Conservation (phyloP, 208 protist species). For the Trypanosoma brucei region DNA sequence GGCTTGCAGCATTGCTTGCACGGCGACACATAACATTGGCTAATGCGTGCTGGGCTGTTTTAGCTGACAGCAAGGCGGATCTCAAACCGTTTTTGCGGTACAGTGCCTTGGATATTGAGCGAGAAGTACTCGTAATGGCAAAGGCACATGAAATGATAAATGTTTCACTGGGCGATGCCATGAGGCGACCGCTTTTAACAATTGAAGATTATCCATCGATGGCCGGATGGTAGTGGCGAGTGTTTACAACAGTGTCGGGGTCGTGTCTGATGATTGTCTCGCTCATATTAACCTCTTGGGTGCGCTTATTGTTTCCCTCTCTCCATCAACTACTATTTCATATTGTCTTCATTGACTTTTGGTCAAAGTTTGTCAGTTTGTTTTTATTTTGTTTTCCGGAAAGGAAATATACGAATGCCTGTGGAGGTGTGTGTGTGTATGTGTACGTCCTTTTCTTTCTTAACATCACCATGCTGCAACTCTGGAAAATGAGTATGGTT, state of each 20-base stretch:
- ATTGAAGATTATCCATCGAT: conserved; percentile 18
- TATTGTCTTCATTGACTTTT: too few species aligned
- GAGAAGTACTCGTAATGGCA: conserved; percentile 51
- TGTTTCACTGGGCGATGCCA: conserved; percentile 11
- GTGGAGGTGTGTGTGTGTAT: too few species aligned
- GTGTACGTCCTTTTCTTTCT: too few species aligned
- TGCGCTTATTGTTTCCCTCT: too few species aligned
- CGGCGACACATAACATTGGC: conserved; percentile 50
- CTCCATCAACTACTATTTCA: too few species aligned
- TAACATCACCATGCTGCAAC: too few species aligned
- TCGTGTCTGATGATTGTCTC: too few species aligned
- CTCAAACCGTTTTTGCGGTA: conserved; percentile 25
- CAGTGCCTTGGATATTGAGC: conserved; percentile 50
- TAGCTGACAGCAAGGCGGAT: conserved; percentile 44
- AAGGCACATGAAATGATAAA: conserved; percentile 39
- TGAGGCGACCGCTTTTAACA: conserved; percentile 9
- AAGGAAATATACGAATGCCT: too few species aligned
- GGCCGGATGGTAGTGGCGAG: conserved; percentile 6
- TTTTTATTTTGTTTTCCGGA: too few species aligned
- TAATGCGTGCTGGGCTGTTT: conserved; percentile 60
- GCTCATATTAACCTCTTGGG: too few species aligned
- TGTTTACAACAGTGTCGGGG: not conserved
- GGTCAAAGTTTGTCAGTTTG: too few species aligned
- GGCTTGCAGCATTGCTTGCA: conserved; percentile 58
- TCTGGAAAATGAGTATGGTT: too few species aligned